Percentiles rank a stretch among this genome's conserved stretches.
These are phyloP conservation scores for Coniosporium uncinatum DNA, from an alignment of 2,329 filamentous ascomycete genomes.

Conservation along the genomic window DNA sequence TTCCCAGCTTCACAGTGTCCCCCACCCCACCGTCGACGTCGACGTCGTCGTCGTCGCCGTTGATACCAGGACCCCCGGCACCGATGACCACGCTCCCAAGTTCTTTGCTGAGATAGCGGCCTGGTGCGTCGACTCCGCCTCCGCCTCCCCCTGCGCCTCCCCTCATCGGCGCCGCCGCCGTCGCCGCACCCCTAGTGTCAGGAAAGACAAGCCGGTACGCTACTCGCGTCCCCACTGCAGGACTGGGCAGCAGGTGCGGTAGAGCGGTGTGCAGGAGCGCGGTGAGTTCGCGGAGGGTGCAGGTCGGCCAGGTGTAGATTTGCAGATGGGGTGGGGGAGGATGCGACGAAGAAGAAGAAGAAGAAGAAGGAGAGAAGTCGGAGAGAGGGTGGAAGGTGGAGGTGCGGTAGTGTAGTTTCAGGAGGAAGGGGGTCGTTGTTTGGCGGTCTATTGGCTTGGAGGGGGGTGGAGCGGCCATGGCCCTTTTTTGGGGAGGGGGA, in stretches of 20 bases:
- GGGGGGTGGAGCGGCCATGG: slow-evolving; percentile 20
- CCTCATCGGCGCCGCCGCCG: slow-evolving; percentile 14
- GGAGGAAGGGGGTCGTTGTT: slow-evolving; percentile 71
- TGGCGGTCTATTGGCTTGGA: slow-evolving; percentile 56
- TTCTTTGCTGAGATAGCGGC: slow-evolving; percentile 72
- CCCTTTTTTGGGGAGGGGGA: slow-evolving; percentile 4
- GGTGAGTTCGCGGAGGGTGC: slow-evolving; percentile 76
- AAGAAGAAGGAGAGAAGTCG: slow-evolving; percentile 33
- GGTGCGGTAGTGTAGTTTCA: slow-evolving; percentile 83
- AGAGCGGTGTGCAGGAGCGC: slow-evolving; percentile 67
- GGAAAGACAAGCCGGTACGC: slow-evolving; percentile 84
- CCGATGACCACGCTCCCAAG: slow-evolving; percentile 79
- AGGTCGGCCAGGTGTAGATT: slow-evolving; percentile 83
- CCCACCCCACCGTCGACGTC: slow-evolving; percentile 17
- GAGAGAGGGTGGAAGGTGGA: slow-evolving; percentile 65
- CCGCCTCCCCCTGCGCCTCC: slow-evolving; percentile 19
- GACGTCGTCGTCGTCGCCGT: slow-evolving; percentile 29
- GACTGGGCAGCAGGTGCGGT: slow-evolving; percentile 64
- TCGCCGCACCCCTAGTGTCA: slow-evolving; percentile 51
- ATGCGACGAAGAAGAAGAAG: too few relatives aligned
- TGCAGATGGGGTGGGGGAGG: slow-evolving; percentile 63
- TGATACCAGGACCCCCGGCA: slow-evolving; percentile 40
- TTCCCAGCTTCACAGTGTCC: too few relatives aligned
- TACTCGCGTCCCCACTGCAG: slow-evolving; percentile 77
- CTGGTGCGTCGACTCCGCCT: too few relatives aligned